Base-by-base conservation (phyloP, 192 early-diverging fungal genomes). In the Physocladia obscura region DNA sequence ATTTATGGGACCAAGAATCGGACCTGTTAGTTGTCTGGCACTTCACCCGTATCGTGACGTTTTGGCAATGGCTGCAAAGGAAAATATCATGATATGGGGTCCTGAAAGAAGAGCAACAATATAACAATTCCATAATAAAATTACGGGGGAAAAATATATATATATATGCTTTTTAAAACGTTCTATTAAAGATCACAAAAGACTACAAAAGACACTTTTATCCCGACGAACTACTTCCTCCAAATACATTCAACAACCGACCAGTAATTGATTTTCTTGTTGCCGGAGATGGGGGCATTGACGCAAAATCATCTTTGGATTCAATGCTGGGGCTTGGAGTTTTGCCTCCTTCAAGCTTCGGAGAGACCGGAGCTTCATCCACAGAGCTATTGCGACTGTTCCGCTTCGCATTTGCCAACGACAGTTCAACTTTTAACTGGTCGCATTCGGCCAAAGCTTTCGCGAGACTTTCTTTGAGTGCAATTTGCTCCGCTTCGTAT, bases 41-140 rank as follows among this genome's bases (percentile, higher is more conserved):
- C 90, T 90, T 81, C 90, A 91, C 70, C 90, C 90, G 11, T 82
- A 87, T 57, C 67, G 81, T 24, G 83, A 87, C 75, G 67, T 86
- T 22, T 75, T 91, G 34, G 74, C 71, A 5, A 44, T 61, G 0
- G 61, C 64, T 39, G 62, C 67, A 21, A 67, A 13, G 1, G 32
- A 34, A 4, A 49, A 38, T 40, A 38, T n/a, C n/a, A n/a, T n/a
- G n/a, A n/a, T n/a, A n/a, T n/a, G n/a, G n/a, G n/a, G n/a, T n/a
- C 61, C 19, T 50, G 21, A 29, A 15, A 55, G 15, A 26, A 2
- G 17, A 17, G 47, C 47, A n/a, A 48, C 17, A 0, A 26, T 55
- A 2, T 55, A 2, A 2, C 29, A n/a, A 13, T 26, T 2, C 26
- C 52, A 21, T 55, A 26, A 0, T 26, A 55, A 29, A 55, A 55